Evolutionary conservation across 768 basidiomycete genomes (phyloP), one percentile per base, ranked within the genome.

Genomic region (Lenzites betulinus): DNA sequence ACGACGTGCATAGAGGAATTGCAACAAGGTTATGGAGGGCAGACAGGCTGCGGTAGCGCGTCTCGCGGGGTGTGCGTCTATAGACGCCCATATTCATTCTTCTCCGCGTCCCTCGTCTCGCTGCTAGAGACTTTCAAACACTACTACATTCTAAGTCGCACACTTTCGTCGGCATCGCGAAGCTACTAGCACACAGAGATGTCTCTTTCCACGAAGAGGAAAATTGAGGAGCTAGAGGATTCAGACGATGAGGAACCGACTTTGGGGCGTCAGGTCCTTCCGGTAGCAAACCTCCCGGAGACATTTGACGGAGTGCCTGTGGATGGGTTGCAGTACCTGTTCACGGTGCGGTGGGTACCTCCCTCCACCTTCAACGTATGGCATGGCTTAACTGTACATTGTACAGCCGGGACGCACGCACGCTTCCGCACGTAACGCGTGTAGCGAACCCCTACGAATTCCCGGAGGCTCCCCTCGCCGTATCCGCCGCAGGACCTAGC

Each of bases 291-390:
- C 67, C 80, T 93, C 51, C 89, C 90, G n/a, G 69, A 75, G 20
- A 79, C 88, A 68, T 93, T 88, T 69, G 74, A 83, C 63, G 83
- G 77, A 25, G 81, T 80, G 50, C 90, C 92, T 0, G 71, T 73
- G 66, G 87, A 93, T 73, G 92, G 92, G 2, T 65, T 89, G 80
- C 81, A 93, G 66, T 93, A 93, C 71, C 78, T 93, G 43, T 92
- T 93, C 73, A 84, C 84, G 51, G 92, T 93, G 43, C 82, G 92
- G 92, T 91, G 69, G 52, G 77, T 65, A 51, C 50, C 46, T 26
- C 2, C 52, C 59, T 59, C 18, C 25, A 52, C 7, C 26, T 51
- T 42, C 62, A 67, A 53, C 38, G n/a, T 51, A 26, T 33, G 30
- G 11, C 30, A 11, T 33, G 26, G 18, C 47, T 49, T 2, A 49